A percentile compares a stretch with the other conserved stretches of the same genome.
Conservation (phyloP, 805 yeast species). For the Schizosaccharomyces lindneri region DNA sequence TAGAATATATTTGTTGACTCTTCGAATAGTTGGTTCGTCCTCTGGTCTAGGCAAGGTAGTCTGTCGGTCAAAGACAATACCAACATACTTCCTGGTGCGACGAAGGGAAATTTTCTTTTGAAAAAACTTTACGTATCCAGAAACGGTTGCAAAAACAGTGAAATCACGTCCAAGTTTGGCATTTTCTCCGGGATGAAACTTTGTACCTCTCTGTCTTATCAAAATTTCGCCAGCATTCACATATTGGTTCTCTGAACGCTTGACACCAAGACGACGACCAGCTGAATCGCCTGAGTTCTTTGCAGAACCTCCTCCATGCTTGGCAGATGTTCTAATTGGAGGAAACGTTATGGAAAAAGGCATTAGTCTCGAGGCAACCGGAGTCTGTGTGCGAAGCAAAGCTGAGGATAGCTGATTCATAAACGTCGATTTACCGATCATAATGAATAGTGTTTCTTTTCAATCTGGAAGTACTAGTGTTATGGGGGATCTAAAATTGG, state of each 20-base stretch:
- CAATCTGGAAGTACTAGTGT: too few species aligned
- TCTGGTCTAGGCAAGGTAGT: neutral
- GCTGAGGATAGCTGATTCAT: too few species aligned
- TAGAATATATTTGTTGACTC: neutral
- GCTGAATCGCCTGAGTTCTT: conserved; percentile 83
- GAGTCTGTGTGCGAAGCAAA: too few species aligned
- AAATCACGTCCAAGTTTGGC: conserved; percentile 63
- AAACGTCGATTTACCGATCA: too few species aligned
- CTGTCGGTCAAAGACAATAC: conserved; percentile 23
- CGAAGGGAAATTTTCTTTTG: conserved; percentile 90
- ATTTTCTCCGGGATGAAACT: conserved; percentile 83
- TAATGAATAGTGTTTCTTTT: too few species aligned
- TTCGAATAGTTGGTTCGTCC: neutral
- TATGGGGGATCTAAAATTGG: too few species aligned
- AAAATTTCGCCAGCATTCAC: conserved; percentile 71
- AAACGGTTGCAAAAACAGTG: conserved; percentile 72
- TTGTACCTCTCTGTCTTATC: conserved; percentile 86
- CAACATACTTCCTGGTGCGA: conserved; percentile 46
- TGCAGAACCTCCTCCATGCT: conserved; percentile 84
- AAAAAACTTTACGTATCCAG: conserved; percentile 80
- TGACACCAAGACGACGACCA: conserved; percentile 83
- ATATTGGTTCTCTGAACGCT: conserved; percentile 36
- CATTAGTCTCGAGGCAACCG: too few species aligned
- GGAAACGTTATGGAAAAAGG: neutral
- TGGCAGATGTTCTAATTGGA: conserved; percentile 33